Conservation (phyloP, 495 filamentous ascomycete genomes). For the Cudoniella acicularis region DNA sequence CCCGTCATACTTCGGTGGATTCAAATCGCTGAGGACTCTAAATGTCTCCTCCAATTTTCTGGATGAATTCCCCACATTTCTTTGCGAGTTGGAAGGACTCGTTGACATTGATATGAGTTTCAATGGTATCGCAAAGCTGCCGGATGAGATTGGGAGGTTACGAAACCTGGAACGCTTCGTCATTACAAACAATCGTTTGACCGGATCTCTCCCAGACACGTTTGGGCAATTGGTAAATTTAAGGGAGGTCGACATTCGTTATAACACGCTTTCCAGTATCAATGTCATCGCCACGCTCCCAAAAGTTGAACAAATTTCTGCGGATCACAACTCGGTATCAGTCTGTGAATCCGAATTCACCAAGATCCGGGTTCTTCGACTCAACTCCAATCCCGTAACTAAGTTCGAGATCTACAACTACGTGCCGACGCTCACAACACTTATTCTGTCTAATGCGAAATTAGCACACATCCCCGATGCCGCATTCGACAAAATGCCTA, state of each 20-base stretch:
- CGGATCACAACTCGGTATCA: slow-evolving; percentile 88
- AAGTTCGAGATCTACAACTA: slow-evolving; percentile 78
- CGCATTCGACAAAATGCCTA: slow-evolving; percentile 82
- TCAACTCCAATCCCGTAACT: slow-evolving; percentile 92
- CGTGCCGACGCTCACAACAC: slow-evolving; percentile 73
- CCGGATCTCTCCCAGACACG: slow-evolving; percentile 64
- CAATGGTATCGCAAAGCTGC: slow-evolving; percentile 77
- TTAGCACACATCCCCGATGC: slow-evolving; percentile 79
- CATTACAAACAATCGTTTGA: slow-evolving; percentile 89
- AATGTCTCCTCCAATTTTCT: slow-evolving; percentile 93
- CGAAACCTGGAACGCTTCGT: slow-evolving; percentile 80
- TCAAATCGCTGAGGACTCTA: slow-evolving; percentile 70
- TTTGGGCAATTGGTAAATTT: slow-evolving; percentile 70
- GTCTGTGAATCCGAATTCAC: slow-evolving; percentile 83
- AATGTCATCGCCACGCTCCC: slow-evolving; percentile 80
- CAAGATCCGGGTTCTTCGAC: slow-evolving; percentile 72
- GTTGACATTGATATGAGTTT: slow-evolving; percentile 97
- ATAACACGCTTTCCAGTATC: slow-evolving; percentile 82
- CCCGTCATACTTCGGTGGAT: slow-evolving; percentile 76
- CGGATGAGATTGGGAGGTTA: slow-evolving; percentile 72
- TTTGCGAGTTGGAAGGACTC: slow-evolving; percentile 76
- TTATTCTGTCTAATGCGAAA: slow-evolving; percentile 86
- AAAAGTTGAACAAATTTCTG: slow-evolving; percentile 76
- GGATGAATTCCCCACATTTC: slow-evolving; percentile 74
- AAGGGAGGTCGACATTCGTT: slow-evolving; percentile 89